Percentiles rank a stretch among this genome's conserved stretches.
These are phyloP conservation scores for Takashimella tepidaria DNA, from an alignment of 1,284 basidiomycete species.

Conservation along the genomic window DNA sequence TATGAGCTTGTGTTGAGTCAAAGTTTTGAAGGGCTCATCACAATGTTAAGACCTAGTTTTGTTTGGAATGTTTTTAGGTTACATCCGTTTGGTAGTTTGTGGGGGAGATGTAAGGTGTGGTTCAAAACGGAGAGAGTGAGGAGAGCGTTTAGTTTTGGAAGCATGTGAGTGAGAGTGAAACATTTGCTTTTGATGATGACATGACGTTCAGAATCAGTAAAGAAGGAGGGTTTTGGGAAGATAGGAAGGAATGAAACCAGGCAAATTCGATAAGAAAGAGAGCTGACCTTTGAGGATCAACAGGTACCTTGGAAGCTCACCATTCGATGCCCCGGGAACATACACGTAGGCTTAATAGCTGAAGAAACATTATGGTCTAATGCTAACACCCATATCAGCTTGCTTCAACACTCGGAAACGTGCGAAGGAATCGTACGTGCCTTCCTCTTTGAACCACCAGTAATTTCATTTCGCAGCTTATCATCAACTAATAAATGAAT, in stretches of 20 bases:
- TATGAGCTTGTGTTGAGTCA: constrained; percentile 52
- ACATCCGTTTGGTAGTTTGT: constrained; percentile 46
- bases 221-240: no score
- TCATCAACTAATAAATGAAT: background rate
- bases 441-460: background rate
- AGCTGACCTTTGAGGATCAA: background rate
- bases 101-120: constrained; percentile 46
- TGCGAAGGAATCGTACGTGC: constrained; percentile 49
- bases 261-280: background rate
- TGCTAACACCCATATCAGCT: constrained; percentile 8
- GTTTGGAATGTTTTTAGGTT: constrained; percentile 46
- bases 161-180: constrained; percentile 41
- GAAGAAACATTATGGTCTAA: background rate
- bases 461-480: background rate
- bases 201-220: no score
- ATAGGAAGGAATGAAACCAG: no score
- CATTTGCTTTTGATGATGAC: no score
- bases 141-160: constrained; percentile 50
- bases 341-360: constrained; percentile 43
- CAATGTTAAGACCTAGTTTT: constrained; percentile 49
- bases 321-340: constrained; percentile 54
- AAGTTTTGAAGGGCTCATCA: constrained; percentile 49
- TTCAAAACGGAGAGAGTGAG: constrained; percentile 53
- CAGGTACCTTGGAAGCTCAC: constrained; percentile 50
- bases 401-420: constrained; percentile 55